These are phyloP conservation scores for Cyberlindnera americana DNA, from an alignment of 805 yeast genomes.

Conservation along the genomic window DNA sequence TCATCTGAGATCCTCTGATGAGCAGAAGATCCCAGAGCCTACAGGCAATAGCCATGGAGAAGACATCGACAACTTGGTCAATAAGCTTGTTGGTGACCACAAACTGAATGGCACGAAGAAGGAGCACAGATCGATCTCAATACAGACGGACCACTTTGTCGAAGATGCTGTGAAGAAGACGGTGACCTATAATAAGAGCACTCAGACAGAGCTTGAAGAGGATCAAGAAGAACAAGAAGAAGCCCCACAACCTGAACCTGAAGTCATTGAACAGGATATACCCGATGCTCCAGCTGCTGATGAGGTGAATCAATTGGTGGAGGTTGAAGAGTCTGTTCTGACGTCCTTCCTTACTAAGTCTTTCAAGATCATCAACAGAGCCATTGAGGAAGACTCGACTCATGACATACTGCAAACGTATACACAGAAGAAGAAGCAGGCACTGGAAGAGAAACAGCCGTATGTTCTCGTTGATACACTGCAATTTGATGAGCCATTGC, in stretches of 20 bases:
- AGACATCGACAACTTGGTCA: conserved; percentile 10
- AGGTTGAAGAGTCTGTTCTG: conserved; percentile 12
- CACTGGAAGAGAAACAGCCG: conserved; percentile 13
- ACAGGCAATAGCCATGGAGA: not conserved
- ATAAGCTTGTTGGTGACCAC: conserved; percentile 12
- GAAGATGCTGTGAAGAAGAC: conserved; percentile 2
- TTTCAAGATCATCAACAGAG: conserved; percentile 24
- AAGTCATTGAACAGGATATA: conserved; percentile 2
- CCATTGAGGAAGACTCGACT: conserved; percentile 24
- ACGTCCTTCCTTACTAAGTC: conserved; percentile 23
- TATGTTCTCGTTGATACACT: conserved; percentile 6
- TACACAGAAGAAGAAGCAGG: conserved; percentile 14
- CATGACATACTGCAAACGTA: conserved; percentile 24
- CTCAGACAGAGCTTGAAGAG: conserved; percentile 16
- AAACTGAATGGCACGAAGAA: not conserved
- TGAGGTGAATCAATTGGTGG: not conserved
- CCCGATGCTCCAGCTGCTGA: too few species aligned
- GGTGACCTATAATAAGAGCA: conserved; percentile 26
- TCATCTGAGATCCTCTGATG: conserved; percentile 9
- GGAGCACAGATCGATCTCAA: conserved; percentile 10
- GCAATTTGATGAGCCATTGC: conserved; percentile 12
- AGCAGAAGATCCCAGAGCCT: too few species aligned
- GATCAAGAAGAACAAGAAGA: conserved; percentile 2
- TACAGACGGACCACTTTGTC: conserved; percentile 11
- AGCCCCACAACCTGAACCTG: conserved; percentile 2